Base-by-base conservation (phyloP, 2,329 filamentous ascomycete species). In the Daldinia sp. region DNA sequence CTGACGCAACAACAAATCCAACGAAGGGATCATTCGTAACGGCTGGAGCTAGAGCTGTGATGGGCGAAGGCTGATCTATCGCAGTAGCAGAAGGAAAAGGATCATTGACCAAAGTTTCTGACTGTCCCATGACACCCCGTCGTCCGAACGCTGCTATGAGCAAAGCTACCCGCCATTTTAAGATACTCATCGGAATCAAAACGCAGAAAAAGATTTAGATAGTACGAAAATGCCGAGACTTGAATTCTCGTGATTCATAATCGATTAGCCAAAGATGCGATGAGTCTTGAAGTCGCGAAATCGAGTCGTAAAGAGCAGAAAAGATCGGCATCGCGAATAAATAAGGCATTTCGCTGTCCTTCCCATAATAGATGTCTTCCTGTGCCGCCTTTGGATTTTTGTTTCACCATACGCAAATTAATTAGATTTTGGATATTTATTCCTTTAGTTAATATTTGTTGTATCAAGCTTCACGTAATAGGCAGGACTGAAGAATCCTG, bases 1-100 rank as follows among this genome's bases (percentile, higher is more conserved):
- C 19, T 21, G 41, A 49, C 1, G 35, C 27, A 19, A 66, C 43
- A 10, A 32, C 19, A n/a, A 49, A 66, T 4, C 63, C 63, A 34
- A 57, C 17, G 19, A 66, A 66, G 13, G 63, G 55, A 8, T 29
- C 55, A 19, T 41, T 49, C 2, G 63, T 66, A 19, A 57, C 58
- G 5, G 30, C 21, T n/a, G 21, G 9, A 5, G 39, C 39, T 45
- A 5, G 39, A 45, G 21, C 13, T 27, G 39, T 45, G 4, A 45
- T 39, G 6, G 52, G 21, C 11, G 54, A 19, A 32, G 59, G 48
- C 1, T 48, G n/a, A 3, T 15, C 59, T 3, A 17, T 63, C 1
- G 35, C 60, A 13, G n/a, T 55, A 2, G 37, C 29, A 27, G 39
- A 27, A 4, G 21, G 34, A 17, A 15, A n/a, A n/a, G n/a, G n/a